Evolutionary conservation across 345 rosid species (phyloP).

Genomic region (Cardamine occulta): DNA sequence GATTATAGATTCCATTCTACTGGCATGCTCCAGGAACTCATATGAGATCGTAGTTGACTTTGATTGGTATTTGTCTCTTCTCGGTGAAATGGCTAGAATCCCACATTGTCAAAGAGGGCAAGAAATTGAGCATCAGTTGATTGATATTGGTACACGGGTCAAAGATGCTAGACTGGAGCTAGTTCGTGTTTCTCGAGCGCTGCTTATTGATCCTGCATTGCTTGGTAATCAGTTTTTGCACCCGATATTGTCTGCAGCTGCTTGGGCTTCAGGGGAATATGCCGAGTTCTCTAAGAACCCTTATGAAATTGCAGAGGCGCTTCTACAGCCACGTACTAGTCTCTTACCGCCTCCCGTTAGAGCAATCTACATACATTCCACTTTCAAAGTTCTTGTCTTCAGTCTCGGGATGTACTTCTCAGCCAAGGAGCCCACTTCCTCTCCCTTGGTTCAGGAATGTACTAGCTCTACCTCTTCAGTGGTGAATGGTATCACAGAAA

Average conservation of each 20-base stretch:
- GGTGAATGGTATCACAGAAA: constrained; percentile 45
- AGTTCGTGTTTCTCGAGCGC: constrained; percentile 67
- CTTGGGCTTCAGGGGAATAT: constrained; percentile 94
- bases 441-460: constrained; percentile 41
- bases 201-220: constrained; percentile 96
- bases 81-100: constrained; percentile 85
- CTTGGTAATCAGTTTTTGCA: constrained; percentile 85
- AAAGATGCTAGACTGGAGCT: constrained; percentile 87
- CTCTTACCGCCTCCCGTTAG: constrained; percentile 70
- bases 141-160: constrained; percentile 88
- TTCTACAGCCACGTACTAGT: constrained; percentile 82
- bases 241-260: constrained; percentile 82
- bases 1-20: constrained; percentile 79
- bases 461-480: constrained; percentile 39
- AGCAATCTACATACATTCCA: constrained; percentile 74
- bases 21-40: constrained; percentile 66
- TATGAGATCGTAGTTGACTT: constrained; percentile 82
- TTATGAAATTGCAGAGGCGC: constrained; percentile 78
- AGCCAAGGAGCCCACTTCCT: constrained; percentile 36
- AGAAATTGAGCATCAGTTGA: constrained; percentile 87
- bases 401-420: constrained; percentile 53
- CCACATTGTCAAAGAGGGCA: constrained; percentile 81
- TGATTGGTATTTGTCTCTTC: constrained; percentile 90
- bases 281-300: constrained; percentile 69
- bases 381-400: constrained; percentile 69